Conservation (phyloP, 345 rosid species). For the Eucalyptus urophylla region DNA sequence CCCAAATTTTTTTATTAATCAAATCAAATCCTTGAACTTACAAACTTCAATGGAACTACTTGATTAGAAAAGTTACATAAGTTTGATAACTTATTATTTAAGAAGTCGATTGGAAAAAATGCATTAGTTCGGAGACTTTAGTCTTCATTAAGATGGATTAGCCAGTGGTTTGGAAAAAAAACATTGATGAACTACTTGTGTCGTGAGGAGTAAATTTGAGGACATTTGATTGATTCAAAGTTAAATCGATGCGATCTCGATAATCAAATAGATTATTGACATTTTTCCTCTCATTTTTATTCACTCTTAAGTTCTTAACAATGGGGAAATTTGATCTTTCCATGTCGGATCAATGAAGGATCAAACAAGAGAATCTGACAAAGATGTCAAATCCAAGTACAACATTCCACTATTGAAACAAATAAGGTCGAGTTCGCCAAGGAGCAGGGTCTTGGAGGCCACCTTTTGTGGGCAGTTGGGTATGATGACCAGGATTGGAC, state of each 20-base stretch:
- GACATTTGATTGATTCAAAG: neutral
- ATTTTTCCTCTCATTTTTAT: neutral
- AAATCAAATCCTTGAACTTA: neutral
- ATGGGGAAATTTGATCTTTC: neutral
- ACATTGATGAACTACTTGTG: neutral
- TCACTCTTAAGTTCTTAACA: neutral
- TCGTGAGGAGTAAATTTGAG: neutral
- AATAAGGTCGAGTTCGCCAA: slow-evolving; percentile 13
- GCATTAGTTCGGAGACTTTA: neutral
- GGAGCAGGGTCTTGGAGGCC: slow-evolving; percentile 16
- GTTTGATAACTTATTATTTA: neutral
- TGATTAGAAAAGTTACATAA: neutral
- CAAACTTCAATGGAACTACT: too few relatives aligned
- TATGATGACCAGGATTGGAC: slow-evolving; percentile 7
- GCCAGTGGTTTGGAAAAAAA: neutral
- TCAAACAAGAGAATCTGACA: neutral
- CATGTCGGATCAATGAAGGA: neutral
- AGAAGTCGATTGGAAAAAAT: neutral
- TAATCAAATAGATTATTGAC: neutral
- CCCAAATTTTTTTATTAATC: neutral
- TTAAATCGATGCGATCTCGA: neutral
- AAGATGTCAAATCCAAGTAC: neutral
- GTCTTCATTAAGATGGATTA: neutral
- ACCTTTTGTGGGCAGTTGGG: slow-evolving; percentile 38
- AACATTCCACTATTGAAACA: neutral